Conservation (phyloP, 305 asterid genomes). For the Solanum hybrid region DNA sequence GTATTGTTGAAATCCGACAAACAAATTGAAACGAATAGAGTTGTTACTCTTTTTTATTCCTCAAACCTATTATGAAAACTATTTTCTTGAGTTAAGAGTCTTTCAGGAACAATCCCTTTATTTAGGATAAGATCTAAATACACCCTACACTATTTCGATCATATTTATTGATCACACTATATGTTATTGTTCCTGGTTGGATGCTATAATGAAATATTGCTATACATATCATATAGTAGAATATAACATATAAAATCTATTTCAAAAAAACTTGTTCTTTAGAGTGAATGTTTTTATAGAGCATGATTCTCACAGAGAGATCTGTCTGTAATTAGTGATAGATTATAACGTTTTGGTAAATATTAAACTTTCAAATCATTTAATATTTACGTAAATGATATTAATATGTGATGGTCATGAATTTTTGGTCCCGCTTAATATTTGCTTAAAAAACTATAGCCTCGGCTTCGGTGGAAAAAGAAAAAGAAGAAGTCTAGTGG, state of each 20-base stretch:
- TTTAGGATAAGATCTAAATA: no score
- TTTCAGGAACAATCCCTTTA: neutral
- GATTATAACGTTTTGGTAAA: neutral
- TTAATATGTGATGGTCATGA: no score
- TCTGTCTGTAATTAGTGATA: neutral
- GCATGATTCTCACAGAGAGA: neutral
- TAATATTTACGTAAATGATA: no score
- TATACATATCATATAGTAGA: neutral
- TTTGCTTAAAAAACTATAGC: no score
- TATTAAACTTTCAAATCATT: neutral
- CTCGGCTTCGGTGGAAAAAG: no score
- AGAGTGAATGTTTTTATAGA: neutral
- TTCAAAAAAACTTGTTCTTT: neutral
- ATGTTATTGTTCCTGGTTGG: neutral
- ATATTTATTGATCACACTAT: neutral
- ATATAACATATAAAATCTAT: neutral
- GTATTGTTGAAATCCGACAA: no score
- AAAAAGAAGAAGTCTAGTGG: no score
- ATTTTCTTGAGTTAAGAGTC: no score
- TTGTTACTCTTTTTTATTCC: neutral
- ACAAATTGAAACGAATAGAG: no score
- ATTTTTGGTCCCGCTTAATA: no score
- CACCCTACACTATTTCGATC: rapidly evolving
- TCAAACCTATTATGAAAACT: neutral
- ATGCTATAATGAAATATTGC: no score